phyloP scores from a whole-genome alignment of 2,329 filamentous ascomycete genomes.

The Setomelanomma holmii region DNA sequence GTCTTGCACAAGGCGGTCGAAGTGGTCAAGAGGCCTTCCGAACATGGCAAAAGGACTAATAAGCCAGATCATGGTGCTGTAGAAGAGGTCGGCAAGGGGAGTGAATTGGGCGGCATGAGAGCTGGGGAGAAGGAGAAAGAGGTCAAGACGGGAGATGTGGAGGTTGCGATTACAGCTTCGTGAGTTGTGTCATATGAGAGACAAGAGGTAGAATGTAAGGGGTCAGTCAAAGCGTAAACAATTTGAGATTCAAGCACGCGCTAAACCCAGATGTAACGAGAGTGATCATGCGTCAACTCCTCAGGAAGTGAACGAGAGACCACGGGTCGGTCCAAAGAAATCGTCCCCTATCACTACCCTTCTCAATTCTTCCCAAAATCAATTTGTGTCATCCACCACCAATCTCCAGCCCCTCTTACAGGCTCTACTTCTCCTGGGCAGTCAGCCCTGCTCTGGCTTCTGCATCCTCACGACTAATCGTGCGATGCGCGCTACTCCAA shows the following conservation, averaged over 20 bases:
- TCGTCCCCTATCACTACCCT: not conserved
- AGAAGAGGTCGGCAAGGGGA: not conserved
- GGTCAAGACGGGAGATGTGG: slow-evolving; percentile 2
- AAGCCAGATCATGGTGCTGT: not conserved
- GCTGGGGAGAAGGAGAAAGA: not conserved
- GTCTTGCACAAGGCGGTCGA: not conserved
- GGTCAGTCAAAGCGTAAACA: too few species aligned
- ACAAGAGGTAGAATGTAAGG: not conserved
- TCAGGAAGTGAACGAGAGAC: slow-evolving; percentile 6
- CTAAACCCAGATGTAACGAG: too few species aligned
- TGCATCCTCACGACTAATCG: slow-evolving; percentile 43
- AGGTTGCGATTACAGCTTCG: not conserved
- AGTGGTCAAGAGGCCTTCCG: slow-evolving; percentile 1
- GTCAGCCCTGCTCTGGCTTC: slow-evolving; percentile 41
- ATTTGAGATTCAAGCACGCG: too few species aligned
- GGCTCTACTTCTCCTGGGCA: slow-evolving; percentile 21
- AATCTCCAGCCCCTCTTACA: not conserved
- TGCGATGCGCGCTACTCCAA: slow-evolving; percentile 40
- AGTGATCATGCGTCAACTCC: not conserved
- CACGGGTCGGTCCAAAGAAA: slow-evolving; percentile 17
- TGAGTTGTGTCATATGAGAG: not conserved
- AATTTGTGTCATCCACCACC: slow-evolving; percentile 10
- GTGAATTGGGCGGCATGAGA: too few species aligned
- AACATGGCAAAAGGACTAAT: not conserved
- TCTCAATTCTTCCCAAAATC: not conserved